Evolutionary conservation across 345 rosid species (phyloP).

Genomic region (Populus tremula): DNA sequence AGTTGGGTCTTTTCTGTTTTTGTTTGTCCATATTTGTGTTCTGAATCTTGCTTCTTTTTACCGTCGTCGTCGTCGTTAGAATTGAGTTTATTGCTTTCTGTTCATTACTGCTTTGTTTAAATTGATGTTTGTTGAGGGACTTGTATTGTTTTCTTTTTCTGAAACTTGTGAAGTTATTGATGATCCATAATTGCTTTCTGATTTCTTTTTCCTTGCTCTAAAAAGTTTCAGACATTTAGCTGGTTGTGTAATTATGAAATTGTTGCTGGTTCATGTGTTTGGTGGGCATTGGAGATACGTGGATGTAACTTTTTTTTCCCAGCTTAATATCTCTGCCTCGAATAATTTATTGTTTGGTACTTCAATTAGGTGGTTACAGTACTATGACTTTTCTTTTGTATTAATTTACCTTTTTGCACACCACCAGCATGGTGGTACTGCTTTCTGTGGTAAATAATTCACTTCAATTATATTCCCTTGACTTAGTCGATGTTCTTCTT

Average conservation of each 20-base stretch:
- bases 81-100: not conserved
- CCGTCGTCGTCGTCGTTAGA: not conserved
- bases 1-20: not conserved
- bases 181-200: constrained; percentile 4
- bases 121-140: not conserved
- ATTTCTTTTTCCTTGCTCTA: not conserved
- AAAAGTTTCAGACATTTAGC: not conserved
- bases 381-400: not conserved
- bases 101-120: not conserved
- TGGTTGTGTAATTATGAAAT: constrained; percentile 1
- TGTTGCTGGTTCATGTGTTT: not conserved
- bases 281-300: not conserved
- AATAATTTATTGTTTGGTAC: not conserved
- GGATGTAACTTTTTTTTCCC: too few species aligned
- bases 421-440: not conserved
- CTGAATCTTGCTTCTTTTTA: not conserved
- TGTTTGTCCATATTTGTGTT: not conserved
- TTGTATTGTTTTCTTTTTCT: not conserved
- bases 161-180: not conserved
- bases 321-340: not conserved
- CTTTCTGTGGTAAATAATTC: not conserved
- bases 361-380: not conserved
- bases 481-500: not conserved
- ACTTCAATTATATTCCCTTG: not conserved
- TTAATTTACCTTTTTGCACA: not conserved